phyloP scores from a whole-genome alignment of 495 filamentous ascomycete species.

The Darksidea phi region DNA sequence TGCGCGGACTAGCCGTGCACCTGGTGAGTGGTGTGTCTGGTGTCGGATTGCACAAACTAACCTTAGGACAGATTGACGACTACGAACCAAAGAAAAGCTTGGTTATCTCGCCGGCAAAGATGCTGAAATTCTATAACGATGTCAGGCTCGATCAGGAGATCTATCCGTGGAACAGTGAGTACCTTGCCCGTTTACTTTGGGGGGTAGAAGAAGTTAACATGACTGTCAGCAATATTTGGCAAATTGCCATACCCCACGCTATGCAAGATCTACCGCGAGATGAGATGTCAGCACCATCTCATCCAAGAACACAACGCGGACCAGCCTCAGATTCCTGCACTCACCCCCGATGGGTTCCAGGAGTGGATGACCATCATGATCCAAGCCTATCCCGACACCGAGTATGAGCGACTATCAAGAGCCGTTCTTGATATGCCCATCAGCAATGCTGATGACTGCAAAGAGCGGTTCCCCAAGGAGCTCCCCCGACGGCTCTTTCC shows the following conservation, averaged over 20 bases:
- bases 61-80: slow-evolving; percentile 63
- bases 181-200: neutral
- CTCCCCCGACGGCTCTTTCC: slow-evolving; percentile 74
- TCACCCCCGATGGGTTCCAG: slow-evolving; percentile 79
- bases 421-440: slow-evolving; percentile 74
- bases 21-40: slow-evolving; percentile 53
- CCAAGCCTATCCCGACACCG: slow-evolving; percentile 72
- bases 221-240: slow-evolving; percentile 50
- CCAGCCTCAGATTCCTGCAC: slow-evolving; percentile 67
- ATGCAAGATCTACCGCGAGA: slow-evolving; percentile 70
- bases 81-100: slow-evolving; percentile 70
- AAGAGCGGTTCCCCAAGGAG: slow-evolving; percentile 76
- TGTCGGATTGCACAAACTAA: slow-evolving; percentile 2
- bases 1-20: slow-evolving; percentile 74
- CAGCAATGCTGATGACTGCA: slow-evolving; percentile 66
- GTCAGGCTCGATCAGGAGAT: slow-evolving; percentile 61
- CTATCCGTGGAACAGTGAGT: slow-evolving; percentile 64
- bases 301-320: slow-evolving; percentile 55
- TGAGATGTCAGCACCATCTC: slow-evolving; percentile 78
- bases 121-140: slow-evolving; percentile 73
- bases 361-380: slow-evolving; percentile 74
- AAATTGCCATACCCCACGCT: slow-evolving; percentile 48
- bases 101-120: slow-evolving; percentile 78
- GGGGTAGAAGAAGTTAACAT: neutral
- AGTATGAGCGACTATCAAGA: slow-evolving; percentile 71